Conservation (phyloP, 805 yeast species). For the Candida chilensis region DNA sequence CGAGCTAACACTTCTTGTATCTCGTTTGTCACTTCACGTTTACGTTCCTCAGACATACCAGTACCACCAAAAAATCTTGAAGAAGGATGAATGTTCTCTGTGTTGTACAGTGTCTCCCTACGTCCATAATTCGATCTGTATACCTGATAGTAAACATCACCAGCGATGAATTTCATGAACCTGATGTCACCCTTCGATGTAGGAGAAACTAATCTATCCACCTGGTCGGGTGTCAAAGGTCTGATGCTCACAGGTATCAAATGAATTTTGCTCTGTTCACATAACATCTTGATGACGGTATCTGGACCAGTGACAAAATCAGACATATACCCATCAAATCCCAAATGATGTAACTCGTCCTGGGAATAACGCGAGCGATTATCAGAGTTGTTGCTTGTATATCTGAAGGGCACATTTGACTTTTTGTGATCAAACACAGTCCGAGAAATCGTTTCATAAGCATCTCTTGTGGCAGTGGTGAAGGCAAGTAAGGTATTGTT, state of each 20-base stretch:
- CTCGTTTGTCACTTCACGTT: constrained; percentile 2
- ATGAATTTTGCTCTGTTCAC: constrained; percentile 39
- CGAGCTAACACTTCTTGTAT: constrained; percentile 1
- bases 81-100: constrained; percentile 20
- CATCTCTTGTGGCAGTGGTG: constrained; percentile 44
- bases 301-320: constrained; percentile 71
- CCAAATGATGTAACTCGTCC: constrained; percentile 32
- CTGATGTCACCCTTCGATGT: constrained; percentile 28
- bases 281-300: constrained; percentile 64
- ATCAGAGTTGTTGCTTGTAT: constrained; percentile 12
- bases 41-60: constrained; percentile 18
- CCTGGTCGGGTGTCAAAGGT: constrained; percentile 30
- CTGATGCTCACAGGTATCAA: constrained; percentile 53
- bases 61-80: constrained; percentile 19
- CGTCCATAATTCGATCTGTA: constrained; percentile 57
- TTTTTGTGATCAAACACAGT: constrained; percentile 26
- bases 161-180: constrained; percentile 53
- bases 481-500: constrained; percentile 48
- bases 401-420: constrained; percentile 50
- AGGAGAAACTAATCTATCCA: constrained; percentile 23
- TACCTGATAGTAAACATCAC: constrained; percentile 40
- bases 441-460: constrained; percentile 36
- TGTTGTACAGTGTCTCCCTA: constrained; percentile 35
- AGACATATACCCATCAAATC: constrained; percentile 73
- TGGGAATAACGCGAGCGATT: constrained; percentile 7